Base-by-base conservation (phyloP, 495 filamentous ascomycete genomes). In the Umbilicaria muhlenbergii region DNA sequence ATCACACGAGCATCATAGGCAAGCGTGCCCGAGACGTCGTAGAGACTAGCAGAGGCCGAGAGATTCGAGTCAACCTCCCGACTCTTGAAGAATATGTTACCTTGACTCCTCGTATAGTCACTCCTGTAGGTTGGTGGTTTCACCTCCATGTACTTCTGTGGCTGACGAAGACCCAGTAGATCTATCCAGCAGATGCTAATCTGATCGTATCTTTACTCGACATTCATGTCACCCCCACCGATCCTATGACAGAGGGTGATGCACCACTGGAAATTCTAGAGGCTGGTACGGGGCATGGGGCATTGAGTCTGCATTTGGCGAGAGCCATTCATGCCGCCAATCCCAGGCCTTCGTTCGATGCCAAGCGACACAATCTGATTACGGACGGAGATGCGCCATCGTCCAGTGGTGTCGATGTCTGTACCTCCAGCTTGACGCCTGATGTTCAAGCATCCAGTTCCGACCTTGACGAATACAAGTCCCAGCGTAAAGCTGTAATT, bases 231-330 rank as follows among this genome's bases (percentile, higher is more conserved):
- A 50, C 63, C 13, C 53, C 65, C 15, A 31, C 51, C 43, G 14
- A 41, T 8, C 35, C 34, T 10, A 32, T 24, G 35, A 18, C 19
- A 16, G 39, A 39, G 1, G 33, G 37, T n/a, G 41, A 49, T 0
- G 38, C 49, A 6, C 62, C 61, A 8, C 46, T 85, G 0, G 80
- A 87, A 51, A 80, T 88, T 33, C 74, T 89, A 32, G 83, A 89
- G 59, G 82, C 81, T 33, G 83, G 84, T 6, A 88, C 83, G 1
- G 83, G 83, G 3, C 78, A 86, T 63, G 83, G 82, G 39, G 76
- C 77, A 11, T 59, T 89, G 38, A 88, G 82, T 2, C 62, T 88
- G 7, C 69, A 83, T 48, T 68, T 88, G 12, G 74, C 79, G 16
- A 71, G 79, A n/a, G 80, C 80, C 28, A 73, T 87, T 17, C 80